A percentile compares a stretch with the other conserved stretches of the same genome.
Evolutionary conservation across 2,329 filamentous ascomycete species (phyloP).

Genomic region (Aquanectria penicillioides): DNA sequence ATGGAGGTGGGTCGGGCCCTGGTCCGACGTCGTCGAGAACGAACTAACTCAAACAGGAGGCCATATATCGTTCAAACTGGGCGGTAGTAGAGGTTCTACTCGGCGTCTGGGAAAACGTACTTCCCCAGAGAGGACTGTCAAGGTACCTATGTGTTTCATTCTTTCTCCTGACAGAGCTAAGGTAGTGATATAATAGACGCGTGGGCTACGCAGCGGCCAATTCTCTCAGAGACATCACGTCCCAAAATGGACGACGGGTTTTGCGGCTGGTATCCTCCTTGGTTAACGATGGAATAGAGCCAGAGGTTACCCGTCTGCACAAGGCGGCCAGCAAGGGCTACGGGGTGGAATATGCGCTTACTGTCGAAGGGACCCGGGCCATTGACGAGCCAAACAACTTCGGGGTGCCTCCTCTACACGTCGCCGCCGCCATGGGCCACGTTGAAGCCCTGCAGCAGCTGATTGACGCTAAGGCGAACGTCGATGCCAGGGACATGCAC

Average conservation of each 20-base stretch:
- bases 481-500: background rate
- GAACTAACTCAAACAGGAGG: background rate
- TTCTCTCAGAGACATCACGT: background rate
- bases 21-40: too few species aligned
- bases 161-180: too few species aligned
- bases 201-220: background rate
- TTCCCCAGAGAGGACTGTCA: background rate
- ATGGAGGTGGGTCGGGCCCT: background rate
- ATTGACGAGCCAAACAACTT: background rate
- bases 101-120: background rate
- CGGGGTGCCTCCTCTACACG: background rate
- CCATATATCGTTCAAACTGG: background rate
- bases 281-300: background rate
- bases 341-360: background rate
- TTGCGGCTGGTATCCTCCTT: background rate
- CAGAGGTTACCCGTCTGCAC: background rate
- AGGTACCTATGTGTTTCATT: background rate
- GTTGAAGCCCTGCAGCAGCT: background rate
- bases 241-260: background rate
- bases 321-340: background rate
- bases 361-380: slow-evolving; percentile 18
- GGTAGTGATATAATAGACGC: background rate
- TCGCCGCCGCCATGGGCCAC: fast-evolving
- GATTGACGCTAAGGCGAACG: slow-evolving; percentile 17
- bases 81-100: background rate